Evolutionary conservation across 169 alveolate genomes (phyloP).

Genomic region (Amoebophrya sp.): DNA sequence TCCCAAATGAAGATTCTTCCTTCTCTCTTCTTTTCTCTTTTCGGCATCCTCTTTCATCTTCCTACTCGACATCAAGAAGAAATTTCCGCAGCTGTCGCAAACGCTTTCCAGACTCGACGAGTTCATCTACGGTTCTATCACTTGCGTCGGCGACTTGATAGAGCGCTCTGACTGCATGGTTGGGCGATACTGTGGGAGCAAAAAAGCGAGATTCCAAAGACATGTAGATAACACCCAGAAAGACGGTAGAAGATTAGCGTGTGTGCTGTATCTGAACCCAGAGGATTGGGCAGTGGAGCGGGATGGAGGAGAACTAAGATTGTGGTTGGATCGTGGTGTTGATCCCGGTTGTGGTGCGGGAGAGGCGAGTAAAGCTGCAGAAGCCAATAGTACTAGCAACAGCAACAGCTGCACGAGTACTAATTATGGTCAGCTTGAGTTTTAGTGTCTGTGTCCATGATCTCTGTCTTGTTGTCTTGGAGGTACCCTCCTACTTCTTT

Average conservation of each 20-base stretch:
- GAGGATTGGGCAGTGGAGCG: not conserved
- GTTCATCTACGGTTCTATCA: not conserved
- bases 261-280: not conserved
- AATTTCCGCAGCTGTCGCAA: not conserved
- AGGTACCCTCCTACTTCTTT: too few relatives aligned
- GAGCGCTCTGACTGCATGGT: constrained; percentile 25
- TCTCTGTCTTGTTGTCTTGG: too few relatives aligned
- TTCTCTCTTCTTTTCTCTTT: too few relatives aligned
- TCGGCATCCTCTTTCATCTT: too few relatives aligned
- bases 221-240: not conserved
- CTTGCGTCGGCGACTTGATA: not conserved
- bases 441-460: too few relatives aligned
- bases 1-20: too few relatives aligned
- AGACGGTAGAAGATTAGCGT: not conserved
- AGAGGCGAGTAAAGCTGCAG: not conserved
- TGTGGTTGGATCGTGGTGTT: not conserved
- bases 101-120: not conserved
- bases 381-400: too few relatives aligned
- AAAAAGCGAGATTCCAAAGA: not conserved
- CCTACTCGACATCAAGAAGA: not conserved
- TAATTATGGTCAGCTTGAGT: too few relatives aligned
- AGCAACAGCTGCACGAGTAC: too few relatives aligned
- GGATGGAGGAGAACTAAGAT: not conserved
- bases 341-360: not conserved
- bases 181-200: not conserved